Conservation (phyloP, 352 stramenopile genomes). For the Pythium phragmitis region DNA sequence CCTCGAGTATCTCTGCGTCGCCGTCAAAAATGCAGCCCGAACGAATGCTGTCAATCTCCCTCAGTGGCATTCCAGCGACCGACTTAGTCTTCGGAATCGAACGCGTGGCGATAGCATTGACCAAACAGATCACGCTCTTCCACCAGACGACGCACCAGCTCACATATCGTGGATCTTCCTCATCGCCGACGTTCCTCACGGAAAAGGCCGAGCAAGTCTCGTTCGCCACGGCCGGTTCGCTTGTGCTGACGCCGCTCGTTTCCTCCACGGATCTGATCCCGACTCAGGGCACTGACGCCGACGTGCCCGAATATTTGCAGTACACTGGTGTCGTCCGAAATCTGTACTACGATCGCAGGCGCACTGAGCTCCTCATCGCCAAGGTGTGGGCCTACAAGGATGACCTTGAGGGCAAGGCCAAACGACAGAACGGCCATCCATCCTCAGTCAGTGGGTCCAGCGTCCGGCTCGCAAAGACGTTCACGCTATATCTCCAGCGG, state of each 20-base stretch:
- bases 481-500: conserved; percentile 41
- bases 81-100: conserved; percentile 26
- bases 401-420: conserved; percentile 40
- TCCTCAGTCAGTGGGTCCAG: not conserved
- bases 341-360: conserved; percentile 40
- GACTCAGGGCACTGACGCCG: conserved; percentile 29
- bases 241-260: conserved; percentile 12
- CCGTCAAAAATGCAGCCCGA: not conserved
- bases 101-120: conserved; percentile 1
- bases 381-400: conserved; percentile 66
- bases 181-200: conserved; percentile 48
- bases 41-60: not conserved
- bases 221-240: conserved; percentile 4
- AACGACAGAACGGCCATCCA: conserved; percentile 24
- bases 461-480: conserved; percentile 34
- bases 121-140: conserved; percentile 10
- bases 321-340: conserved; percentile 64
- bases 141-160: conserved; percentile 29
- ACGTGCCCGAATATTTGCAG: conserved; percentile 58
- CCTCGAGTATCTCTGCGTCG: not conserved
- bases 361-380: conserved; percentile 48
- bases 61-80: not conserved
- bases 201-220: conserved; percentile 36
- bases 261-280: conserved; percentile 38
- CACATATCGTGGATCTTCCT: conserved; percentile 11